Evolutionary conservation across 805 yeast genomes (phyloP).

Genomic region (Yamadazyma phyllophila): DNA sequence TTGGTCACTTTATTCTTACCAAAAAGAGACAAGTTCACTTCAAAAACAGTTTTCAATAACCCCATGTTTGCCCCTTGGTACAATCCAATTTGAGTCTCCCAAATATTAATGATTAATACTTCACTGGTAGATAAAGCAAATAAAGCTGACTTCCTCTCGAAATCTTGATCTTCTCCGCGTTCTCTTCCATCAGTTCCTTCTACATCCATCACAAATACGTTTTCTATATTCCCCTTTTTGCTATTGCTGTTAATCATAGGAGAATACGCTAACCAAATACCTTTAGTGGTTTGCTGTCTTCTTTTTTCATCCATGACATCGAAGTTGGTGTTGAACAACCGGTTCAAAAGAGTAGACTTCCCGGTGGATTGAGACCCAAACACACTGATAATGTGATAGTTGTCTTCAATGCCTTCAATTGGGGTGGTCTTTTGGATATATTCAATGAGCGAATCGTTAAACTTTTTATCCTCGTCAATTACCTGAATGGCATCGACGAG

Average conservation of each 20-base stretch:
- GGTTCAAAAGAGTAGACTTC: conserved; percentile 86
- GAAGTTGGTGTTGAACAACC: conserved; percentile 79
- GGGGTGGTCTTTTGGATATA: conserved; percentile 35
- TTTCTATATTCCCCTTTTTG: conserved; percentile 23
- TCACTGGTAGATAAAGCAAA: conserved; percentile 93
- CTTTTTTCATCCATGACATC: conserved; percentile 88
- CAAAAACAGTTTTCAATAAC: conserved; percentile 89
- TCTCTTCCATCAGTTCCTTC: conserved; percentile 99
- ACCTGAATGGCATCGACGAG: conserved; percentile 52
- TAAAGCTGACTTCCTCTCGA: conserved; percentile 92
- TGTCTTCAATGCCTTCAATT: conserved; percentile 50
- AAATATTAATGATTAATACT: conserved; percentile 83
- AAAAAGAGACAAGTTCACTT: conserved; percentile 85
- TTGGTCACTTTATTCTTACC: conserved; percentile 48
- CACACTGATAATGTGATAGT: conserved; percentile 89
- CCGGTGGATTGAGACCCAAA: conserved; percentile 98
- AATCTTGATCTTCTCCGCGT: conserved; percentile 97
- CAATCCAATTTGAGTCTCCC: conserved; percentile 97
- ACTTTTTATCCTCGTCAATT: conserved; percentile 58
- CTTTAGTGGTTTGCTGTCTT: conserved; percentile 77
- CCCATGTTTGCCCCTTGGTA: conserved; percentile 99
- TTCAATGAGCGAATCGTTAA: conserved; percentile 37
- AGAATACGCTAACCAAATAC: conserved; percentile 44
- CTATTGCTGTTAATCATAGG: conserved; percentile 28
- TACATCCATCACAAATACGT: conserved; percentile 87